A percentile compares a stretch with the other conserved stretches of the same genome.
These are phyloP conservation scores for Testicularia cyperi DNA, from an alignment of 1,284 basidiomycete species.

Conservation along the genomic window DNA sequence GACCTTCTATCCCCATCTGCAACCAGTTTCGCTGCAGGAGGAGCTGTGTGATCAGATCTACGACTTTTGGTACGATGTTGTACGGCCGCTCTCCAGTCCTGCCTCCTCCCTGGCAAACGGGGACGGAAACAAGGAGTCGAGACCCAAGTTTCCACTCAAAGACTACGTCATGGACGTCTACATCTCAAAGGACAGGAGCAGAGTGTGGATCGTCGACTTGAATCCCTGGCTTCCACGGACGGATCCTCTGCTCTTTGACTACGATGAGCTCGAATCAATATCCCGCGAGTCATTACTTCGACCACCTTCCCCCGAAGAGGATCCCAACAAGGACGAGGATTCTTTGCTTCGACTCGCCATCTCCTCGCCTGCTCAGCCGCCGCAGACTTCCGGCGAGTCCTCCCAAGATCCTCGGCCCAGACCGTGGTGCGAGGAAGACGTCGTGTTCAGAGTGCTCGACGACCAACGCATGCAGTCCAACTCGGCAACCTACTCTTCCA, in stretches of 20 bases:
- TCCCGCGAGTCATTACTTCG: conserved; percentile 8
- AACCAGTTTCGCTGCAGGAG: conserved; percentile 62
- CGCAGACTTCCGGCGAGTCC: conserved; percentile 9
- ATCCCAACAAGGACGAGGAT: conserved; percentile 27
- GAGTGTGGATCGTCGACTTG: conserved; percentile 82
- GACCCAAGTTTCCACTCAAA: conserved; percentile 1
- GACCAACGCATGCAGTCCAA: conserved; percentile 64
- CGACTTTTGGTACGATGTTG: conserved; percentile 71
- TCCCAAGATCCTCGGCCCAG: neutral
- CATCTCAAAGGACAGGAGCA: conserved; percentile 74
- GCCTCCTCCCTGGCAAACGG: no score
- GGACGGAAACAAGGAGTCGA: neutral
- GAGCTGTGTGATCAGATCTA: conserved; percentile 67
- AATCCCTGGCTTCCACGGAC: conserved; percentile 83
- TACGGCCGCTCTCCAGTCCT: conserved; percentile 62
- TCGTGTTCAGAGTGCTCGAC: conserved; percentile 69
- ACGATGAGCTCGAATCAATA: conserved; percentile 69
- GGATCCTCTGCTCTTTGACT: conserved; percentile 81
- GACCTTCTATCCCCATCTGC: conserved; percentile 77
- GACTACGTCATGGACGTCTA: conserved; percentile 77
- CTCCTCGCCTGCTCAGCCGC: conserved; percentile 16
- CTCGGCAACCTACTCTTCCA: conserved; percentile 70
- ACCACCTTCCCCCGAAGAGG: conserved; percentile 1
- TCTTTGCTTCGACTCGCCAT: conserved; percentile 21
- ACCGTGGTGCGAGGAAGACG: conserved; percentile 1